phyloP scores from a whole-genome alignment of 2,329 filamentous ascomycete genomes.

The Alternaria hordeiaustralica region DNA sequence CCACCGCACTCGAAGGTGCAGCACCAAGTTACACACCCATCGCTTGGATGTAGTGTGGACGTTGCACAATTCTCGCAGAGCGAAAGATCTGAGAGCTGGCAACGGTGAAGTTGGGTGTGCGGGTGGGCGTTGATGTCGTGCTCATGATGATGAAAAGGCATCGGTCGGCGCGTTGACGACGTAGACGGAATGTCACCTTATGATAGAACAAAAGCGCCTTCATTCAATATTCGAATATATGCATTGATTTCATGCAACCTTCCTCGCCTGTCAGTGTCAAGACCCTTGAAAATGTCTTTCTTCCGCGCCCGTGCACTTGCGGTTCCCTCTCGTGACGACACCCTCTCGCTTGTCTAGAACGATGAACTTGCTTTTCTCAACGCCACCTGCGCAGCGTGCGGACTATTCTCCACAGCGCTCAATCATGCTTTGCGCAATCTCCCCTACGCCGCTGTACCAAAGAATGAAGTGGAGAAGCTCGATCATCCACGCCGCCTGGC shows the following conservation, averaged over 20 bases:
- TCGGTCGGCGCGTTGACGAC: slow-evolving; percentile 9
- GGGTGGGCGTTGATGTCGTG: background rate
- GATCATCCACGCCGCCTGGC: background rate
- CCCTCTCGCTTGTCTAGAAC: background rate
- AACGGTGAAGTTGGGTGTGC: background rate
- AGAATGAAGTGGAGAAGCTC: background rate
- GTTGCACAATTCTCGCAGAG: background rate
- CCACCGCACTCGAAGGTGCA: background rate
- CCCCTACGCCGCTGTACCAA: background rate
- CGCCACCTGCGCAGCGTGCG: background rate
- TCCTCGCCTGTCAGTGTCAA: slow-evolving; percentile 1
- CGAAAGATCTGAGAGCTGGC: background rate
- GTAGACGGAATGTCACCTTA: background rate
- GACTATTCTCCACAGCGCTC: background rate
- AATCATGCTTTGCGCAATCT: background rate
- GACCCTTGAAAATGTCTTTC: background rate
- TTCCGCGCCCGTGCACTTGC: background rate
- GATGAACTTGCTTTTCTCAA: background rate
- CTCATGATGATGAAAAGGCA: slow-evolving; percentile 28
- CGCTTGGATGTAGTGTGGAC: background rate
- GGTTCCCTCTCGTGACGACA: background rate
- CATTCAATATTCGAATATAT: slow-evolving; percentile 18
- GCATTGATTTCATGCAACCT: slow-evolving; percentile 11
- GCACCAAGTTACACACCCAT: background rate
- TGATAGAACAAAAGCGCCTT: slow-evolving; percentile 18